Conservation (phyloP, 2,329 filamentous ascomycete genomes). For the Dichotomopilus funicola region DNA sequence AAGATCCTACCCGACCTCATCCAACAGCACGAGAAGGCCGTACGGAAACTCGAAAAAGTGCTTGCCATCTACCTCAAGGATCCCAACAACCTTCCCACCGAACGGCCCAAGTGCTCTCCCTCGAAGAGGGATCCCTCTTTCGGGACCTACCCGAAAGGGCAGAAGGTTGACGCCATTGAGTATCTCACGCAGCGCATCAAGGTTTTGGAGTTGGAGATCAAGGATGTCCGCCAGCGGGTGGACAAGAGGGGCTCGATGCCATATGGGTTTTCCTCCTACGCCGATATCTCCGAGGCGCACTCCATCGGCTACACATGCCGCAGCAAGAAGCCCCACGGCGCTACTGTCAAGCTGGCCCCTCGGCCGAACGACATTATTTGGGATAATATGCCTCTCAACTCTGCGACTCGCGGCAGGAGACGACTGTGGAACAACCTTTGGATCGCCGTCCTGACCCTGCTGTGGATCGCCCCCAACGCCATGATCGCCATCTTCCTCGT, state of each 20-base stretch:
- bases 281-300: slow-evolving; percentile 81
- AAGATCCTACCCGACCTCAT: slow-evolving; percentile 84
- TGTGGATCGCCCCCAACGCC: slow-evolving; percentile 90
- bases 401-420: slow-evolving; percentile 62
- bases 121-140: slow-evolving; percentile 72
- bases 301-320: slow-evolving; percentile 75
- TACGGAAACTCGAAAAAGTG: slow-evolving; percentile 74
- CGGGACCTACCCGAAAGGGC: slow-evolving; percentile 54
- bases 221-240: slow-evolving; percentile 70
- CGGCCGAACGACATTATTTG: slow-evolving; percentile 90
- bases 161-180: slow-evolving; percentile 89
- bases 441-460: slow-evolving; percentile 69
- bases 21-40: slow-evolving; percentile 71
- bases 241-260: slow-evolving; percentile 84
- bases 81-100: slow-evolving; percentile 69
- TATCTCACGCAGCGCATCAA: slow-evolving; percentile 83
- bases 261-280: slow-evolving; percentile 92
- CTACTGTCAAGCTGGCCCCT: slow-evolving; percentile 72
- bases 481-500: slow-evolving; percentile 91
- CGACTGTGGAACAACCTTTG: slow-evolving; percentile 76
- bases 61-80: slow-evolving; percentile 88
- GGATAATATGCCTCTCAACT: slow-evolving; percentile 77
- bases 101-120: slow-evolving; percentile 70
- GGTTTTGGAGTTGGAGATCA: slow-evolving; percentile 75
- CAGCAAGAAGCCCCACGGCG: slow-evolving; percentile 72